Evolutionary conservation across 202 grass and related monocot genomes (phyloP).

Genomic region (Carex sylvatica): DNA sequence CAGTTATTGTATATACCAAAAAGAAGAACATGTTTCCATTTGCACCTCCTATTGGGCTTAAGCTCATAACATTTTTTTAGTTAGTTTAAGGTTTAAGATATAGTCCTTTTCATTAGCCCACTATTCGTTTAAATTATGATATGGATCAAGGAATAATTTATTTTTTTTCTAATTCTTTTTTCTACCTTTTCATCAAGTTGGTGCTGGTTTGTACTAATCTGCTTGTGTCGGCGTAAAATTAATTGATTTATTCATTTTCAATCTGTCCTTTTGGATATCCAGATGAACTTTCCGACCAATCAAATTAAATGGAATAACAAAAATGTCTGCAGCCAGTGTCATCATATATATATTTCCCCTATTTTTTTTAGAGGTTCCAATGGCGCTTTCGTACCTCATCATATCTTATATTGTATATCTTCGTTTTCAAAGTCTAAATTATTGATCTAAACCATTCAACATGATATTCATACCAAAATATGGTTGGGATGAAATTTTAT

Average conservation of each 20-base stretch:
- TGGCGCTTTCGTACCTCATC: too few species aligned
- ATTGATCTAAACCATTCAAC: too few species aligned
- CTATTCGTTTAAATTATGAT: not conserved
- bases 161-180: not conserved
- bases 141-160: not conserved
- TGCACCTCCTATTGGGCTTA: not conserved
- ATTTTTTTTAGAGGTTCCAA: too few species aligned
- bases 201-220: not conserved
- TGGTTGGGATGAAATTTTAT: too few species aligned
- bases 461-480: too few species aligned
- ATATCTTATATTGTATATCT: too few species aligned
- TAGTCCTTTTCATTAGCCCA: not conserved
- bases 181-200: not conserved
- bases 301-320: not conserved
- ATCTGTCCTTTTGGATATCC: not conserved
- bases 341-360: not conserved
- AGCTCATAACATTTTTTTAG: not conserved
- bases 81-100: slow-evolving; percentile 8
- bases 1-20: not conserved
- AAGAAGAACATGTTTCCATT: not conserved
- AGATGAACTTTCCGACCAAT: not conserved
- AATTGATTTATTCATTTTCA: not conserved
- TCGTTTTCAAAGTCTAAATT: too few species aligned
- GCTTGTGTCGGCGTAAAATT: not conserved
- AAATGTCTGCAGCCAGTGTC: not conserved